Base-by-base conservation (phyloP, 2,329 filamentous ascomycete species). In the Nannizzia gypsea region DNA sequence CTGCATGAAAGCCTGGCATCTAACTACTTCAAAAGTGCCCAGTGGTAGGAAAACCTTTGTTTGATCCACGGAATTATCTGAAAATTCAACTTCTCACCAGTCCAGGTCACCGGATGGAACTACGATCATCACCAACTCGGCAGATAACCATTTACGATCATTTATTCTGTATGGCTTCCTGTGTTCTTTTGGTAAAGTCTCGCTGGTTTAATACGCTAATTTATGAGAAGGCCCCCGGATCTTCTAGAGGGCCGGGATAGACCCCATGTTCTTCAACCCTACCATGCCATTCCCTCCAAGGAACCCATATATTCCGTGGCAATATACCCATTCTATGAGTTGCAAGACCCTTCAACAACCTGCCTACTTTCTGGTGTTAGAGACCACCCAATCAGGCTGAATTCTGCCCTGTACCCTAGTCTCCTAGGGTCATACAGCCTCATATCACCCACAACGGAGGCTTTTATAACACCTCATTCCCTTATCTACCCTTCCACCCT, bases 351-450 rank as follows among this genome's bases (percentile, higher is more conserved):
- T 1, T 73, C 72, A 4, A 81, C 75, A 2, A 72, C 76, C 1
- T 69, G 81, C 3, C 72, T 83, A 8, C 74, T 86, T 1, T 74
- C 78, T 24, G 80, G 80, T 40, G 70, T 76, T 3, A 72, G 76
- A 28, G 78, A 83, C 62, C 77, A 80, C 54, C 83, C 83, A 3
- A 79, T 86, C 59, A 76, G 76, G 8, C 71, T 86, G 13, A 72
- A 76, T 61, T 85, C 83, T 56, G 79, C 79, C 1, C 69, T 85
- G 17, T 74, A 76, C 59, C 75, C 78, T 44, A 68, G 70, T 5
- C 69, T 72, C 1, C 65, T 81, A 31, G 78, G 78, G 3, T 77
- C 74, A 11, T 86, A 85, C 68, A 80, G 78, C 2, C 71, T 83
- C 44, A 71, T 83, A 57, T 75, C 80, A 61, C 71, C 75, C 3